Percentiles rank a stretch among this genome's conserved stretches.
These are phyloP conservation scores for Delitschia confertaspora DNA, from an alignment of 495 filamentous ascomycete species.

Conservation along the genomic window DNA sequence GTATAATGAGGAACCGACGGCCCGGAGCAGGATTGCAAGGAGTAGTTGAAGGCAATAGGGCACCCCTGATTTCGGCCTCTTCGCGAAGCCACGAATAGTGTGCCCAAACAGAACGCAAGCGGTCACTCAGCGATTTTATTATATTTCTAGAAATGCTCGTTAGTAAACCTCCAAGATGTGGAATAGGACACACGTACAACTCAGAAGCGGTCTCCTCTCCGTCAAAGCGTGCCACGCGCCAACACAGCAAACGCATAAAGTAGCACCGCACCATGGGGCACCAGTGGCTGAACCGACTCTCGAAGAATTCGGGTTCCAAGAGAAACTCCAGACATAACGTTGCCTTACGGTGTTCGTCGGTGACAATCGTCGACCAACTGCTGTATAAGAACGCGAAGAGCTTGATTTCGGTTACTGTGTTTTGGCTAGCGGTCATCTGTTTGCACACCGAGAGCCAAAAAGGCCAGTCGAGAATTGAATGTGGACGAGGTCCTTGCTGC, in stretches of 20 bases:
- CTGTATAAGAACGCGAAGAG: constrained; percentile 78
- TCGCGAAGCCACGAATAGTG: constrained; percentile 69
- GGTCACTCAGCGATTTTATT: constrained; percentile 57
- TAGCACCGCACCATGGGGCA: constrained; percentile 97
- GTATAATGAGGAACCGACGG: constrained; percentile 82
- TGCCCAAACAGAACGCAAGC: constrained; percentile 66
- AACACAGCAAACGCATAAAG: constrained; percentile 87
- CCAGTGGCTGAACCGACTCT: constrained; percentile 89
- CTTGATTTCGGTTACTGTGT: constrained; percentile 88
- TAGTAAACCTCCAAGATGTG: background rate
- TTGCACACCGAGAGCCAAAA: constrained; percentile 86
- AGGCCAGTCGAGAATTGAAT: constrained; percentile 58
- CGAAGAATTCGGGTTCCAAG: constrained; percentile 67
- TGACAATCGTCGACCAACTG: constrained; percentile 66
- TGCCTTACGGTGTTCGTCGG: constrained; percentile 59
- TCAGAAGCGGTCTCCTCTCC: constrained; percentile 59
- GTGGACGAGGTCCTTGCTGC: constrained; percentile 37
- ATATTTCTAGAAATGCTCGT: constrained; percentile 43
- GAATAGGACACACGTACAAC: constrained; percentile 46
- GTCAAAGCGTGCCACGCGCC: constrained; percentile 76
- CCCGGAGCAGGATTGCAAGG: constrained; percentile 86
- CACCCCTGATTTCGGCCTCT: constrained; percentile 46
- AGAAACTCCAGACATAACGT: constrained; percentile 71
- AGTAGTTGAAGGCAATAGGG: constrained; percentile 60
- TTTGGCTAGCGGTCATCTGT: constrained; percentile 78